Evolutionary conservation across 441 rosid species (phyloP).

Genomic region (Mallotus repandus): DNA sequence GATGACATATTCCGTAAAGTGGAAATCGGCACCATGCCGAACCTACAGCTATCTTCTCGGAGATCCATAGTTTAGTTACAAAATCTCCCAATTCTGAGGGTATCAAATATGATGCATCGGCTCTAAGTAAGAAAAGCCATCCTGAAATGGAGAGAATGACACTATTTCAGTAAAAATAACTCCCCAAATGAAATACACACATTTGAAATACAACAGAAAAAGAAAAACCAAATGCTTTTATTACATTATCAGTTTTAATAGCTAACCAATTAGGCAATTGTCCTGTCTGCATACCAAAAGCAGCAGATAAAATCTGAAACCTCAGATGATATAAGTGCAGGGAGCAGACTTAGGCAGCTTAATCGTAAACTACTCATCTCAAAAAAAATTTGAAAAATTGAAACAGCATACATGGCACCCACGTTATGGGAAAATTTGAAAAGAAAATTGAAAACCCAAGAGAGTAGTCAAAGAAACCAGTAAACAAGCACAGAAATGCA

Average conservation of each 20-base stretch:
- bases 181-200: constrained; percentile 1
- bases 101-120: constrained; percentile 34
- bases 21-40: constrained; percentile 44
- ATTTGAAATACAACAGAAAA: background rate
- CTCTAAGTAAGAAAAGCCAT: constrained; percentile 33
- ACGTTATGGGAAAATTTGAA: background rate
- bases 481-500: constrained; percentile 10
- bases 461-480: background rate
- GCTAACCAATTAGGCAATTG: constrained; percentile 8
- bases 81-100: constrained; percentile 23
- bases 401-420: background rate
- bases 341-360: constrained; percentile 14
- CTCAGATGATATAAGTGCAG: background rate
- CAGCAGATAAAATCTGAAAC: constrained; percentile 6
- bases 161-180: constrained; percentile 20
- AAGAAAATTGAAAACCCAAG: constrained; percentile 6
- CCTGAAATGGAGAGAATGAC: constrained; percentile 34
- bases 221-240: constrained; percentile 7
- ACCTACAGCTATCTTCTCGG: constrained; percentile 68
- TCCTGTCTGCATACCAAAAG: constrained; percentile 4
- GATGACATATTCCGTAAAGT: constrained; percentile 76
- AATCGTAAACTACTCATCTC: background rate
- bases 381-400: background rate
- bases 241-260: constrained; percentile 2
- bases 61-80: constrained; percentile 52